phyloP scores from a whole-genome alignment of 768 basidiomycete species.

The Holtermannia corniformis region DNA sequence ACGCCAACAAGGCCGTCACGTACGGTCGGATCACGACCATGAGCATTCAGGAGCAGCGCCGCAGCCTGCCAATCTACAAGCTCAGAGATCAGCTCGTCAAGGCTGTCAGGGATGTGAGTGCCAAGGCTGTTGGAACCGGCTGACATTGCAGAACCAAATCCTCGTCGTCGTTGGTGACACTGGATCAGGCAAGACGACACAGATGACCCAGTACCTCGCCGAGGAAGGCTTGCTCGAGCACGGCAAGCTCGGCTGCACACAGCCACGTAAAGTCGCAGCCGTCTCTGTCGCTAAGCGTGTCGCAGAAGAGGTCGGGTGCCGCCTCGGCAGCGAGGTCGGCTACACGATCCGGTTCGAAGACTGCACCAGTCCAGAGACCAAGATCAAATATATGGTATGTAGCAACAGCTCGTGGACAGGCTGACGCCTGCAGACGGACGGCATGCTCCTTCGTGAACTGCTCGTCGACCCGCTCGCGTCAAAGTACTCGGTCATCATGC shows the following conservation, averaged over 20 bases:
- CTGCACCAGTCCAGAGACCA: constrained; percentile 94
- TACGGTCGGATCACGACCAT: constrained; percentile 85
- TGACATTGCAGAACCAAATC: constrained; percentile 66
- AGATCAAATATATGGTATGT: constrained; percentile 90
- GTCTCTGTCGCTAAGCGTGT: constrained; percentile 99
- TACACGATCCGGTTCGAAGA: constrained; percentile 99
- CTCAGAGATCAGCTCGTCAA: constrained; percentile 79
- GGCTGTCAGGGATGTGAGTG: constrained; percentile 74
- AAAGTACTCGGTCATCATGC: constrained; percentile 89
- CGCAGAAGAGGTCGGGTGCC: constrained; percentile 93
- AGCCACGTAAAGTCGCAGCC: constrained; percentile 97
- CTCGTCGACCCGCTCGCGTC: constrained; percentile 90
- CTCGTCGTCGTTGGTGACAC: constrained; percentile 98
- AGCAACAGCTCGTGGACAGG: neutral
- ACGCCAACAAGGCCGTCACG: constrained; percentile 82
- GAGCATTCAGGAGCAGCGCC: constrained; percentile 88
- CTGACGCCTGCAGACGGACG: constrained; percentile 57
- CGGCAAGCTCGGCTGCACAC: constrained; percentile 91
- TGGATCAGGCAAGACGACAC: constrained; percentile 97
- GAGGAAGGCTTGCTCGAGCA: constrained; percentile 86
- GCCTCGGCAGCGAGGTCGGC: constrained; percentile 93
- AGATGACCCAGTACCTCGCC: constrained; percentile 97
- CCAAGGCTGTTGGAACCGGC: neutral
- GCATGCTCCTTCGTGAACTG: constrained; percentile 96
- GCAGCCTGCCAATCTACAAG: constrained; percentile 87